These are phyloP conservation scores for Lipomyces orientalis DNA, from an alignment of 805 yeast species.

Conservation along the genomic window DNA sequence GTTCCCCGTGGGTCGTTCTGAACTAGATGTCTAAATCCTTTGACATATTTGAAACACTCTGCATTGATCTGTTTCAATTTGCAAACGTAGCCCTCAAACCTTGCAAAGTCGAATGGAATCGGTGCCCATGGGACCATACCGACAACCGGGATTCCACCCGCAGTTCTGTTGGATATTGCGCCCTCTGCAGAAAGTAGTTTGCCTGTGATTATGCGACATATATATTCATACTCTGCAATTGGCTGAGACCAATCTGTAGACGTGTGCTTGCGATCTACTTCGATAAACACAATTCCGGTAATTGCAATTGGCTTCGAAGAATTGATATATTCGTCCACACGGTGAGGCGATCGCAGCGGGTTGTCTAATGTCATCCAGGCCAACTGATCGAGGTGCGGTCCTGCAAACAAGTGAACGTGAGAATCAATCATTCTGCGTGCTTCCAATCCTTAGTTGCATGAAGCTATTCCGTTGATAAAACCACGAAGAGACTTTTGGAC, in stretches of 20 bases:
- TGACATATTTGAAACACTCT: slow-evolving; percentile 39
- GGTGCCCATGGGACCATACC: slow-evolving; percentile 57
- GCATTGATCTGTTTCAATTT: slow-evolving; percentile 32
- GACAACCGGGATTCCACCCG: slow-evolving; percentile 28
- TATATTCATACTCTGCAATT: slow-evolving; percentile 43
- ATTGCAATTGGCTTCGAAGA: slow-evolving; percentile 28
- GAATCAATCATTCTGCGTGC: slow-evolving; percentile 43
- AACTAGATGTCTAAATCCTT: slow-evolving; percentile 53
- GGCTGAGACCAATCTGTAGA: slow-evolving; percentile 42
- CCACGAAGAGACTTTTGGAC: not conserved
- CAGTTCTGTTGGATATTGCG: too few species aligned
- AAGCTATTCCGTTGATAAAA: not conserved
- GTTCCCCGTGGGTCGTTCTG: slow-evolving; percentile 48
- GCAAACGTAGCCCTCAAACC: slow-evolving; percentile 32
- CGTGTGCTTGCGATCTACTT: slow-evolving; percentile 45
- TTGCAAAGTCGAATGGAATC: slow-evolving; percentile 45
- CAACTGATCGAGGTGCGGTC: slow-evolving; percentile 39
- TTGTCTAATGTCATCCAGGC: slow-evolving; percentile 48
- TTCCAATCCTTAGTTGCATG: too few species aligned
- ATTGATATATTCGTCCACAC: slow-evolving; percentile 43
- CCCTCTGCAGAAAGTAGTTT: too few species aligned
- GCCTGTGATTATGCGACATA: slow-evolving; percentile 35
- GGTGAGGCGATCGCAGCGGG: slow-evolving; percentile 41
- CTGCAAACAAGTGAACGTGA: slow-evolving; percentile 50
- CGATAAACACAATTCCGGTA: slow-evolving; percentile 47